Evolutionary conservation across 345 rosid species (phyloP).

Genomic region (Lumnitzera littorea): DNA sequence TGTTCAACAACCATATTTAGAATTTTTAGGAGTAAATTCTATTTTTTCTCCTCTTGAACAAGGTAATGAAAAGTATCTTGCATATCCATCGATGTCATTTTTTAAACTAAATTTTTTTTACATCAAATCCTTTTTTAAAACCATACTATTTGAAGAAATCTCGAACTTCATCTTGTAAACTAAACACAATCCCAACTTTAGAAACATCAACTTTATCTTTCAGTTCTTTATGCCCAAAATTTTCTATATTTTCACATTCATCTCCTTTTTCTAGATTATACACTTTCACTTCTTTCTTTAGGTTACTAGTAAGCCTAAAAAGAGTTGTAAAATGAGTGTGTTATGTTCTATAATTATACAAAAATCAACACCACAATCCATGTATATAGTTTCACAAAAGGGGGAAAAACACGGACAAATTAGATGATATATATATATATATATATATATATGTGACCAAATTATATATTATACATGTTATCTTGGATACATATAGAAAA

Average conservation of each 20-base stretch:
- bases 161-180: slow-evolving; percentile 10
- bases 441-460: no score
- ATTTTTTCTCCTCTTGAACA: slow-evolving; percentile 9
- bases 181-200: slow-evolving; percentile 8
- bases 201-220: slow-evolving; percentile 4
- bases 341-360: no score
- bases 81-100: slow-evolving; percentile 6
- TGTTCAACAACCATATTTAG: slow-evolving; percentile 7
- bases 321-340: no score
- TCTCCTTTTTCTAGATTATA: no score
- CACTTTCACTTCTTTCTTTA: no score
- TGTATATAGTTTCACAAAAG: no score
- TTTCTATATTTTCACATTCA: background rate
- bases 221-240: background rate
- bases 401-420: no score
- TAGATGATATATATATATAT: no score
- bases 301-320: no score
- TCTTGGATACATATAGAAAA: no score
- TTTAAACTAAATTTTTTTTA: slow-evolving; percentile 11
- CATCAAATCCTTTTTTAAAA: slow-evolving; percentile 11
- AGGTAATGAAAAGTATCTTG: slow-evolving; percentile 7
- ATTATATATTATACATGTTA: no score
- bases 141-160: slow-evolving; percentile 5
- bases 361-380: no score
- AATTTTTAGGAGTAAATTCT: background rate